A percentile compares a stretch with the other conserved stretches of the same genome.
Conservation (phyloP, 2,329 filamentous ascomycete species). For the Aotearoamyces nothofagi region DNA sequence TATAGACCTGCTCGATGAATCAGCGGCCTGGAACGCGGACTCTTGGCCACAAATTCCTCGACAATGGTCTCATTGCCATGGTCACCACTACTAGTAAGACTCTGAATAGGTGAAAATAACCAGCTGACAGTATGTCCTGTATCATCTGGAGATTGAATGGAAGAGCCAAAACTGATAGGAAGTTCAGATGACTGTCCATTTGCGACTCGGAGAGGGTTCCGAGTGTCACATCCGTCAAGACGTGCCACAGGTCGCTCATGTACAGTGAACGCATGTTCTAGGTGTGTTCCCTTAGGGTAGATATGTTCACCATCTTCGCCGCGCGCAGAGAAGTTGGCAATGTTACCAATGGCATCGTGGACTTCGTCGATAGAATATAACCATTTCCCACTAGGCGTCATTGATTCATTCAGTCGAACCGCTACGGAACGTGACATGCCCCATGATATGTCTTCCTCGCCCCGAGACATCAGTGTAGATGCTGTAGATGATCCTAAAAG, state of each 20-base stretch:
- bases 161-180: slow-evolving; percentile 55
- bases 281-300: slow-evolving; percentile 40
- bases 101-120: slow-evolving; percentile 63
- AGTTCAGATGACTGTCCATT: slow-evolving; percentile 54
- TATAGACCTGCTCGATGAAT: slow-evolving; percentile 77
- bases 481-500: slow-evolving; percentile 46
- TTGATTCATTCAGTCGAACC: slow-evolving; percentile 81
- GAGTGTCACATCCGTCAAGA: slow-evolving; percentile 61
- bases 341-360: slow-evolving; percentile 77
- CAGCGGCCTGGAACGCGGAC: slow-evolving; percentile 42
- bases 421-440: slow-evolving; percentile 58
- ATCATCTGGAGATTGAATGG: slow-evolving; percentile 41
- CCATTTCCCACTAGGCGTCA: slow-evolving; percentile 68
- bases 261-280: slow-evolving; percentile 68
- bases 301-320: slow-evolving; percentile 52
- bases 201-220: slow-evolving; percentile 69
- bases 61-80: slow-evolving; percentile 43
- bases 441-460: slow-evolving; percentile 62
- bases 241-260: slow-evolving; percentile 69
- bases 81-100: slow-evolving; percentile 53
- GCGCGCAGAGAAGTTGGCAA: slow-evolving; percentile 54
- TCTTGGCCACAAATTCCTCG: slow-evolving; percentile 45
- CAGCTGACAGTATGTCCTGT: slow-evolving; percentile 63
- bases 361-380: slow-evolving; percentile 86
- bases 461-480: slow-evolving; percentile 38